Conservation (phyloP, 805 yeast genomes). For the Wickerhamomyces alni region DNA sequence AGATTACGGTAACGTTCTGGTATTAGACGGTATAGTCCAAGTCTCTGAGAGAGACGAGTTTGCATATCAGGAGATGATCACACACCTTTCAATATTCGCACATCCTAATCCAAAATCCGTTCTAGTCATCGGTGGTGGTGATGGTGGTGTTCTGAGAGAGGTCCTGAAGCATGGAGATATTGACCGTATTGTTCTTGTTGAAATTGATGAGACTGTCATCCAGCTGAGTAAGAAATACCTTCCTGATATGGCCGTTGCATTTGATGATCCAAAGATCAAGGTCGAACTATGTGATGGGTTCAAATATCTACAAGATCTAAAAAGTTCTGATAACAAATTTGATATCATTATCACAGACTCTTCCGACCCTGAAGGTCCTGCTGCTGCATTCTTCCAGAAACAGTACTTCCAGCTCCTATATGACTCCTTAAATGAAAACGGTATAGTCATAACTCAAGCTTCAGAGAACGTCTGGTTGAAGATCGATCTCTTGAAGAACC, state of each 20-base stretch:
- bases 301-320: constrained; percentile 49
- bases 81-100: constrained; percentile 75
- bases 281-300: constrained; percentile 80
- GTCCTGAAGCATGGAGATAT: constrained; percentile 67
- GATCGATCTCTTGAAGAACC: constrained; percentile 40
- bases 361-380: constrained; percentile 95
- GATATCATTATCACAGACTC: constrained; percentile 90
- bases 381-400: constrained; percentile 78
- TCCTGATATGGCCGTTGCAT: constrained; percentile 68
- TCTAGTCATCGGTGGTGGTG: constrained; percentile 92
- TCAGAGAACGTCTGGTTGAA: constrained; percentile 74
- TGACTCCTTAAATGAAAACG: constrained; percentile 55
- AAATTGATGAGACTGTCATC: constrained; percentile 82
- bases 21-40: constrained; percentile 84
- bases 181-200: constrained; percentile 71
- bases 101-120: constrained; percentile 73
- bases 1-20: constrained; percentile 81
- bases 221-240: constrained; percentile 63
- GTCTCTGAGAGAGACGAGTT: constrained; percentile 91
- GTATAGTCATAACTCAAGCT: constrained; percentile 76
- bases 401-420: constrained; percentile 65
- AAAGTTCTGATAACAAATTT: constrained; percentile 39
- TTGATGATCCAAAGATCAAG: constrained; percentile 57
- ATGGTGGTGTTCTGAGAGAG: constrained; percentile 91
- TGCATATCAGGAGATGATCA: constrained; percentile 88